Base-by-base conservation (phyloP, 164 flowering plant species). In the Aristolochia californica region DNA sequence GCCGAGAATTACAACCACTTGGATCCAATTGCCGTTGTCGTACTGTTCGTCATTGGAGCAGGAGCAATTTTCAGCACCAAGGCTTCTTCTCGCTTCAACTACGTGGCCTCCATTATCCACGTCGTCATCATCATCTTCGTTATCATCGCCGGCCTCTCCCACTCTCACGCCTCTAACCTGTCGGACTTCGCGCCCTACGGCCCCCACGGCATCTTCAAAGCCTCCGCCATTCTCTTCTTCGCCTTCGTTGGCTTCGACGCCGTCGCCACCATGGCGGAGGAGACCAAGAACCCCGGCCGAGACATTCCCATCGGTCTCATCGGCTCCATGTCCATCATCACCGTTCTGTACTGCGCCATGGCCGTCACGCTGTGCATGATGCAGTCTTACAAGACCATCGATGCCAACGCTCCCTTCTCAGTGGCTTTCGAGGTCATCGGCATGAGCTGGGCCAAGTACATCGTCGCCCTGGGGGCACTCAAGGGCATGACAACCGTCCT, bases 401-500 rank as follows among this genome's bases (percentile, higher is more conserved):
- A 79, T 48, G 21, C 18, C 0, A 63, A 77, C 59, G 90, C 84
- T 0, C 75, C 87, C 0, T 84, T 68, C 58, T 70, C 84, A 0
- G 59, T 76, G 10, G 87, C 86, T 1, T 83, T 83, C 45, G 38
- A 76, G 25, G 74, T 72, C 1, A 80, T 68, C 0, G 86, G 86
- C 0, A 53, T 66, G 84, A 60, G 27, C 1, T 85, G 88, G 88
- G 88, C 88, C 0, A 80, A 83, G 70, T 80, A 83, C 50, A 24
- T 84, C 4, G 91, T 84, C 0, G 88, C 91, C 0, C 56, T 70
- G 0, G 88, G 88, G 0, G 91, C 91, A 0, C 34, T 85, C 22
- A 78, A 79, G 50, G 86, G 89, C 9, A 86, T 88, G 94, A 83
- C 87, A 0, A 73, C 85, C 0, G 88, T 79, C 5, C 49, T 88